Evolutionary conservation across 2,329 filamentous ascomycete genomes (phyloP), one percentile per base, ranked within the genome.

Genomic region (Calcarisporium arbuscula): DNA sequence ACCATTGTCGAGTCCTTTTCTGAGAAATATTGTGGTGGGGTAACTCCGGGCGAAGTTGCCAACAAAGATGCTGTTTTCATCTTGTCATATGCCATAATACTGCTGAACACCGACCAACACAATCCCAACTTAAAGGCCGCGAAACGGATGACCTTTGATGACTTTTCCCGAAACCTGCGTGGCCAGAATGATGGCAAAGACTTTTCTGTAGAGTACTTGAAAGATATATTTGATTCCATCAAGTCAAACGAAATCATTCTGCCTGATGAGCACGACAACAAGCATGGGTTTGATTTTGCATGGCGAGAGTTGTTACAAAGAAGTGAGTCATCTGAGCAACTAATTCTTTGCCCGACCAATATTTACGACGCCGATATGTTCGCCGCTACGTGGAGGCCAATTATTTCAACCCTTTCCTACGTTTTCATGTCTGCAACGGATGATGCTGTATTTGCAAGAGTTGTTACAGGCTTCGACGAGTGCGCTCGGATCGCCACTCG

Each of bases 391-490:
- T 98, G 94, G 92, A 88, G 79, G 54, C 90, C 94, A 0, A 88
- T 98, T 32, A 74, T 98, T 23, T 89, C 92, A 4, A 96, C 94
- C 0, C 67, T 98, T 35, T 94, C 92, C 10, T 98, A 96, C 54
- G 92, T 98, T 4, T 98, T 98, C 65, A 94, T 96, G 82, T 96
- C 90, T 22, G 94, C 94, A 12, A 94, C 88, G 1, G 94, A 98
- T 52, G 92, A 98, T 56, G 74, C 90, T 1, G 92, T 98, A 4
- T 98, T 95, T 55, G 86, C 86, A 22, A 79, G 92, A 40, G 85
- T 98, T 14, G 87, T 96, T 19, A 85, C 85, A 30, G 92, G 92
- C 2, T 98, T 98, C 52, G 87, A 95, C 49, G 90, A 98, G 58
- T 96, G 90, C 56, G 89, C 92, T 14, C 82, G 86, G 40, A 94